Percentiles rank a stretch among this genome's conserved stretches.
These are phyloP conservation scores for Cystoisospora suis DNA, from an alignment of 169 alveolate genomes.

Conservation along the genomic window DNA sequence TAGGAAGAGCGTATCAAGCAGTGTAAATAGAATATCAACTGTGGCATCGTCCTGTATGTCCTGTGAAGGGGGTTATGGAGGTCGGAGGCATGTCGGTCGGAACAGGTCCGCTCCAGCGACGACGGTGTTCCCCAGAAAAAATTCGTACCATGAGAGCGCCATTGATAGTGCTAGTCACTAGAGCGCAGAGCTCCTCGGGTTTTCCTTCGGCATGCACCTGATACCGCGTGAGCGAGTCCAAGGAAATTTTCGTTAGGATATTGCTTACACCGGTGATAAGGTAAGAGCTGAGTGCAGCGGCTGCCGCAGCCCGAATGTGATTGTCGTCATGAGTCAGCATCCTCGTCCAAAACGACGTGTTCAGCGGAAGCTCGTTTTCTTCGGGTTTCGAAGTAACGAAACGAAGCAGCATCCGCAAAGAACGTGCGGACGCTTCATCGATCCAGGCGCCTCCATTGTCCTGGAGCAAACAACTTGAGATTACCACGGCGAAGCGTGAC, in stretches of 20 bases:
- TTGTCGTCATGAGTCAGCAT: not conserved
- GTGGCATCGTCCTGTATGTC: constrained; percentile 10
- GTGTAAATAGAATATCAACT: not conserved
- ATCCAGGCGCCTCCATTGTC: too few relatives aligned
- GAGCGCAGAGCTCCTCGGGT: not conserved
- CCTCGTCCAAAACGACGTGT: not conserved
- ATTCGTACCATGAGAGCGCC: not conserved
- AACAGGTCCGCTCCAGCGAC: too few relatives aligned
- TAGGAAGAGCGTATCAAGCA: constrained; percentile 10
- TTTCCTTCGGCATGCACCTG: not conserved
- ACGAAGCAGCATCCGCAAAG: too few relatives aligned
- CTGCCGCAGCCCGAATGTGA: not conserved
- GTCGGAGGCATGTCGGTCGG: too few relatives aligned
- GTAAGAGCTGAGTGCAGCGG: not conserved
- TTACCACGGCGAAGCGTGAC: too few relatives aligned
- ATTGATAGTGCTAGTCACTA: not conserved
- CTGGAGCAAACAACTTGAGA: too few relatives aligned
- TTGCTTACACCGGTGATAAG: not conserved
- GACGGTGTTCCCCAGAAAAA: not conserved
- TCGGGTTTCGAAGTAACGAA: not conserved
- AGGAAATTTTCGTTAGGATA: not conserved
- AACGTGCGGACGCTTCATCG: too few relatives aligned
- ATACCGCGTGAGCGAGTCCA: not conserved
- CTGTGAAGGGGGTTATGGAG: too few relatives aligned
- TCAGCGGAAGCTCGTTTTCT: not conserved